Conservation (phyloP, 2,329 filamentous ascomycete species). For the Pseudogymnoascus sp. region DNA sequence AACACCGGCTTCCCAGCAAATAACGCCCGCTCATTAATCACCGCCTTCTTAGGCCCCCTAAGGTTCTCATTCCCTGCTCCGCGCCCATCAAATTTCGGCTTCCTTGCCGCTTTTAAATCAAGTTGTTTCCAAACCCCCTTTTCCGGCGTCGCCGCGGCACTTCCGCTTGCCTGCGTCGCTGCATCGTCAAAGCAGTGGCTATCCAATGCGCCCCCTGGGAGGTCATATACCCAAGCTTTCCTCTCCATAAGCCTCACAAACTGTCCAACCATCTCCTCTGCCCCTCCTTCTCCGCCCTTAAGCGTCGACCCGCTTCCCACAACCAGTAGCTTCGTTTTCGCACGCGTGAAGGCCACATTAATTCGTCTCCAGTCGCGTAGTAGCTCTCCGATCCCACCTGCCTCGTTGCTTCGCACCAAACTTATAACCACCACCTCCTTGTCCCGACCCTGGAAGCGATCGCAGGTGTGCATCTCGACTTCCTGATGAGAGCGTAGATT, state of each 20-base stretch:
- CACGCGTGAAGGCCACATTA: slow-evolving; percentile 91
- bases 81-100: slow-evolving; percentile 15
- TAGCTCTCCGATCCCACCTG: slow-evolving; percentile 77
- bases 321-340: slow-evolving; percentile 84
- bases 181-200: slow-evolving; percentile 56
- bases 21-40: slow-evolving; percentile 53
- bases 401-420: slow-evolving; percentile 80
- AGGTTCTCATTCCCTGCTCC: slow-evolving; percentile 3
- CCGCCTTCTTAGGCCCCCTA: slow-evolving; percentile 42
- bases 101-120: slow-evolving; percentile 16
- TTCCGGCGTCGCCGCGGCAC: slow-evolving; percentile 10
- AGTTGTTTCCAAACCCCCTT: slow-evolving; percentile 15
- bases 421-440: slow-evolving; percentile 87
- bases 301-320: slow-evolving; percentile 76
- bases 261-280: slow-evolving; percentile 64
- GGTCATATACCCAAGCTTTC: slow-evolving; percentile 70
- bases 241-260: slow-evolving; percentile 73
- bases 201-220: slow-evolving; percentile 56
- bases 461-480: slow-evolving; percentile 93
- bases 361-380: slow-evolving; percentile 87
- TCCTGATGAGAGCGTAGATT: slow-evolving; percentile 51
- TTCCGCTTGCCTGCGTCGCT: slow-evolving; percentile 39
- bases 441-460: slow-evolving; percentile 93
- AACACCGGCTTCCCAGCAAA: slow-evolving; percentile 61
- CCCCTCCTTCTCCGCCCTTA: slow-evolving; percentile 48